phyloP scores from a whole-genome alignment of 2,329 filamentous ascomycete genomes.

The Phaeoacremonium minimum region DNA sequence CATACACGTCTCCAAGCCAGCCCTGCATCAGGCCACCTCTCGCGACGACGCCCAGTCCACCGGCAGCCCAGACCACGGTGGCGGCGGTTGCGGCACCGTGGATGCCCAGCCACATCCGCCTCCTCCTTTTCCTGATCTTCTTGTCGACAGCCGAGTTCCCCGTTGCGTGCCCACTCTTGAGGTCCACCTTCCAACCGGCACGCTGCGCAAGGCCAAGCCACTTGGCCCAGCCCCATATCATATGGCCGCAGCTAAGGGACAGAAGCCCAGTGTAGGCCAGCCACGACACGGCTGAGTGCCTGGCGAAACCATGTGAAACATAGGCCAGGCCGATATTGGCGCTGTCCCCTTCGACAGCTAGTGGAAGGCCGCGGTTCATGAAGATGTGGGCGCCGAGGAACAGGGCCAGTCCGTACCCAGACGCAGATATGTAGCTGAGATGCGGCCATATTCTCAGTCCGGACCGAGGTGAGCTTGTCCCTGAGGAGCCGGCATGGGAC shows the following conservation, averaged over 20 bases:
- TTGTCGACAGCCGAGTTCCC: slow-evolving; percentile 40
- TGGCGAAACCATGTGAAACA: slow-evolving; percentile 79
- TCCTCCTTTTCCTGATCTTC: slow-evolving; percentile 47
- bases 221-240: slow-evolving; percentile 80
- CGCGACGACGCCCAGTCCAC: slow-evolving; percentile 74
- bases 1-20: slow-evolving; percentile 78
- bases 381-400: slow-evolving; percentile 68
- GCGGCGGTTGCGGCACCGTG: slow-evolving; percentile 59
- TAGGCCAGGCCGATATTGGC: slow-evolving; percentile 82
- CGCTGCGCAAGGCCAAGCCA: slow-evolving; percentile 68
- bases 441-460: slow-evolving; percentile 58
- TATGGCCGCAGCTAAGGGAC: slow-evolving; percentile 65
- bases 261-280: slow-evolving; percentile 67
- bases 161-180: slow-evolving; percentile 15
- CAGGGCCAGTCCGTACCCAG: slow-evolving; percentile 67
- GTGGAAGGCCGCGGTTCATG: slow-evolving; percentile 71
- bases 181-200: slow-evolving; percentile 40
- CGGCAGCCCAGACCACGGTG: slow-evolving; percentile 72
- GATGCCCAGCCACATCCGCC: slow-evolving; percentile 66
- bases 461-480: slow-evolving; percentile 12
- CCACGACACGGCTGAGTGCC: slow-evolving; percentile 63
- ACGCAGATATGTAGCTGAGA: slow-evolving; percentile 63
- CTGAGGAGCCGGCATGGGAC: slow-evolving; percentile 22
- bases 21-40: slow-evolving; percentile 64
- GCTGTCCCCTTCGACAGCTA: slow-evolving; percentile 75